A percentile compares a stretch with the other conserved stretches of the same genome.
Conservation (phyloP, 208 protist genomes). For the Kentomonas sorsogonicus region DNA sequence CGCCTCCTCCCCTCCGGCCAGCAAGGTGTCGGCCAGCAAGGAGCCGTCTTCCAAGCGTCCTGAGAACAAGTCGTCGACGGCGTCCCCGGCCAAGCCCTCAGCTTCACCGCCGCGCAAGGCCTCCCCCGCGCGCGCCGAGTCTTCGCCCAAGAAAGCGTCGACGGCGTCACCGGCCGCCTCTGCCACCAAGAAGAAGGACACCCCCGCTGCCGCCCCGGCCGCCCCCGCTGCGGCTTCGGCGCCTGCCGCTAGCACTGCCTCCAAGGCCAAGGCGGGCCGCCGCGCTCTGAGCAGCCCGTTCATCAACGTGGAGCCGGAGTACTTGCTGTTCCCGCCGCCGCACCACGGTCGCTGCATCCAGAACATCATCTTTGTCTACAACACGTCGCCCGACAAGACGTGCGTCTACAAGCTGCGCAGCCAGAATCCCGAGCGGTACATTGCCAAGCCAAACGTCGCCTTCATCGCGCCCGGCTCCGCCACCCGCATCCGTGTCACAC, state of each 20-base stretch:
- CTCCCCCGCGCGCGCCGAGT: too few relatives aligned
- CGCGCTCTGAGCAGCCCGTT: slow-evolving; percentile 16
- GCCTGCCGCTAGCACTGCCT: not conserved
- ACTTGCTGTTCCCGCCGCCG: slow-evolving; percentile 59
- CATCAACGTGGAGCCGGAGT: slow-evolving; percentile 53
- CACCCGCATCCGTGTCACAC: slow-evolving; percentile 45
- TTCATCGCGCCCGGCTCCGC: slow-evolving; percentile 38
- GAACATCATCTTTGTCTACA: slow-evolving; percentile 62
- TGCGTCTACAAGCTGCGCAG: slow-evolving; percentile 68
- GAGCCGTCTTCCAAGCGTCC: too few relatives aligned
- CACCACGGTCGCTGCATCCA: slow-evolving; percentile 58
- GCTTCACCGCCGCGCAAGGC: too few relatives aligned
- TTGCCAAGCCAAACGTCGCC: slow-evolving; percentile 58
- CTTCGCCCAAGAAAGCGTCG: too few relatives aligned
- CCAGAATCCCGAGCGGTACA: slow-evolving; percentile 56
- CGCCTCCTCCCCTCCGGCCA: too few relatives aligned
- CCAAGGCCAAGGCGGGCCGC: not conserved
- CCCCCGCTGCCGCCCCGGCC: not conserved
- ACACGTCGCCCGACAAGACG: slow-evolving; percentile 33
- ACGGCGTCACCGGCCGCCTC: too few relatives aligned
- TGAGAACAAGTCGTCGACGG: too few relatives aligned
- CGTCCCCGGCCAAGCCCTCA: too few relatives aligned
- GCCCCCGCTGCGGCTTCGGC: not conserved
- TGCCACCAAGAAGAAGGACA: too few relatives aligned
- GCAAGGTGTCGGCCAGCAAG: too few relatives aligned